Conservation (phyloP, 495 filamentous ascomycete species). For the Xylaria curta region DNA sequence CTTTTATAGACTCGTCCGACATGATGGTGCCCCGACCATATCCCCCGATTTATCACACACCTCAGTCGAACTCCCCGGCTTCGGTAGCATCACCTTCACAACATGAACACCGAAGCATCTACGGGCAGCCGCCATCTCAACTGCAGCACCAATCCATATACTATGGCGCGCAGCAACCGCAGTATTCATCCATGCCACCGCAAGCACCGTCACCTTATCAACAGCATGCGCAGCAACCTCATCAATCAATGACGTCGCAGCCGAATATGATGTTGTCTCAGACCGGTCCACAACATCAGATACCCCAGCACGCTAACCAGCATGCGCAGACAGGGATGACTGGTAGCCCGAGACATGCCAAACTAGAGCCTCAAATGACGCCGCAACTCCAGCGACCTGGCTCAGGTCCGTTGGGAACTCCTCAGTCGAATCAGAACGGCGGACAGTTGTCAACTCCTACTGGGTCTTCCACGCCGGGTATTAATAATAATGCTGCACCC, state of each 20-base stretch:
- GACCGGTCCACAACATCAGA: slow-evolving; percentile 56
- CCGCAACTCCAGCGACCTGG: slow-evolving; percentile 63
- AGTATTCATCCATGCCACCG: slow-evolving; percentile 71
- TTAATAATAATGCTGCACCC: slow-evolving; percentile 91
- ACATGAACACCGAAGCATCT: slow-evolving; percentile 87
- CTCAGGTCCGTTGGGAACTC: slow-evolving; percentile 58
- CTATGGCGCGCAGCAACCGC: slow-evolving; percentile 67
- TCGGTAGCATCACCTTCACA: slow-evolving; percentile 89
- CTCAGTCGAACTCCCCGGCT: slow-evolving; percentile 94
- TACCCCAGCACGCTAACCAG: slow-evolving; percentile 53
- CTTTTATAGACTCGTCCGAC: slow-evolving; percentile 74
- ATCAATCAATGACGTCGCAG: slow-evolving; percentile 64
- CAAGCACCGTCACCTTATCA: slow-evolving; percentile 78
- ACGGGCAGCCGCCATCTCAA: slow-evolving; percentile 79
- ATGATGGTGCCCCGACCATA: slow-evolving; percentile 94
- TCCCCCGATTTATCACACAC: slow-evolving; percentile 94
- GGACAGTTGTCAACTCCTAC: slow-evolving; percentile 60
- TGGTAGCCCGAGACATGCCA: slow-evolving; percentile 65
- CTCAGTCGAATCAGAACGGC: slow-evolving; percentile 54
- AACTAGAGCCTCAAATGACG: slow-evolving; percentile 66
- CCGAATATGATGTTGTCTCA: slow-evolving; percentile 66
- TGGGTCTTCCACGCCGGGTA: slow-evolving; percentile 49
- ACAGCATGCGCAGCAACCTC: slow-evolving; percentile 73
- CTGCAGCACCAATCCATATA: slow-evolving; percentile 75
- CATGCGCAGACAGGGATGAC: slow-evolving; percentile 60